Base-by-base conservation (phyloP, 176 grass and related monocot genomes). In the Zoysia japonica region DNA sequence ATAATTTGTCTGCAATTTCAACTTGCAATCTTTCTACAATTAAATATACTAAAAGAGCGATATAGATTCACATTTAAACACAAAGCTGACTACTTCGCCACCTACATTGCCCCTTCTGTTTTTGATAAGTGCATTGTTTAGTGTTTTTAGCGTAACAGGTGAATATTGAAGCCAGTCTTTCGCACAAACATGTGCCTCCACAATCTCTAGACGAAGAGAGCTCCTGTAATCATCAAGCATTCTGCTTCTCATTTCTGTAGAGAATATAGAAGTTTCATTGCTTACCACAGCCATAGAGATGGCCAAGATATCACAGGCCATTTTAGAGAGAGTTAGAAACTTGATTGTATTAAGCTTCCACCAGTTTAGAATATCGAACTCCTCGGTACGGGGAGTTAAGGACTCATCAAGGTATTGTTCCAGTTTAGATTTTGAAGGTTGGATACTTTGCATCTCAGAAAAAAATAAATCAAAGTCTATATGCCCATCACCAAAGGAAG, bases 191-290 rank as follows among this genome's bases (percentile, higher is more conserved):
- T 93, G 85, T 2, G 90, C 85, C 85, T 97, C 88, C 83, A 90
- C 90, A 28, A 67, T 87, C 53, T 93, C 90, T 69, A 90, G 90
- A 68, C 88, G 85, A 46, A 97, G 38, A 2, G 90, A 86, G 52
- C 93, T 97, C 78, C 83, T 84, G 61, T 97, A 97, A 51, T 97
- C 93, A 77, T 97, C 93, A 40, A 97, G 90, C 68, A 85, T 83
- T 59, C 74, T 79, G 85, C 64, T 97, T 66, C 93, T 88, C 8
- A 90, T 90, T 74, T 80, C 83, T 19, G 68, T 70, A 7, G 85
- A 76, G 67, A 97, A 97, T 45, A 97, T 84, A n/a, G 88, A 87
- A 80, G 73, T 50, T 3, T 88, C 85, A 19, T 72, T 74, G 52
- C 77, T 77, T 66, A 86, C 70, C 85, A 97, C 90, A 19, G 91